Evolutionary conservation across 2,329 filamentous ascomycete genomes (phyloP).

Genomic region (Epicoccum nigrum): DNA sequence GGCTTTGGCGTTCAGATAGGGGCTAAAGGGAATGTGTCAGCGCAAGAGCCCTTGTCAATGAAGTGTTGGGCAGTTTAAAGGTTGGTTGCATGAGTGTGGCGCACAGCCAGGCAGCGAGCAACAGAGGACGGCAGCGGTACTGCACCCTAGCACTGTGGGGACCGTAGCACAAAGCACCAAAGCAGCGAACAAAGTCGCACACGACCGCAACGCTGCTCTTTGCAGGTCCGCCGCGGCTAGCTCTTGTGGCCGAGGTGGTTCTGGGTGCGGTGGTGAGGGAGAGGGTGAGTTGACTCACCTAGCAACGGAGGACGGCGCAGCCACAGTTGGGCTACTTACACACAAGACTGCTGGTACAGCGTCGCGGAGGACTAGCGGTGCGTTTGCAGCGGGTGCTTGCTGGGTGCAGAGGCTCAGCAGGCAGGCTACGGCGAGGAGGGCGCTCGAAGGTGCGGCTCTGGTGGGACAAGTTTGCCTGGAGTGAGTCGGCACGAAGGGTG

Average conservation of each 20-base stretch:
- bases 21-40: slow-evolving; percentile 38
- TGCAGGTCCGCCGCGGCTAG: slow-evolving; percentile 23
- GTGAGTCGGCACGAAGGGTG: slow-evolving; percentile 30
- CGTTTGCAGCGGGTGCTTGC: slow-evolving; percentile 18
- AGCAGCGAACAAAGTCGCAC: slow-evolving; percentile 44
- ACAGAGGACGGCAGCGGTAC: slow-evolving; percentile 43
- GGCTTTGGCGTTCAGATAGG: slow-evolving; percentile 30
- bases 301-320: slow-evolving; percentile 22
- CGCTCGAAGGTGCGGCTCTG: slow-evolving; percentile 20
- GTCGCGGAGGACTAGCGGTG: slow-evolving; percentile 13
- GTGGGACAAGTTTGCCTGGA: slow-evolving; percentile 38
- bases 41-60: slow-evolving; percentile 27
- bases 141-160: slow-evolving; percentile 38
- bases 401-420: slow-evolving; percentile 25
- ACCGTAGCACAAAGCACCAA: slow-evolving; percentile 40
- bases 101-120: slow-evolving; percentile 43
- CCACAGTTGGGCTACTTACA: slow-evolving; percentile 3
- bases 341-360: slow-evolving; percentile 13
- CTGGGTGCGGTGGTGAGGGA: slow-evolving; percentile 12
- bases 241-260: slow-evolving; percentile 16
- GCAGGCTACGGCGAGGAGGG: slow-evolving; percentile 20
- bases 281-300: slow-evolving; percentile 44
- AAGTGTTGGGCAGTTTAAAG: slow-evolving; percentile 35
- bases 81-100: slow-evolving; percentile 46
- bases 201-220: slow-evolving; percentile 30